Evolutionary conservation across 345 rosid species (phyloP).

Genomic region (Hirschfeldia incana): DNA sequence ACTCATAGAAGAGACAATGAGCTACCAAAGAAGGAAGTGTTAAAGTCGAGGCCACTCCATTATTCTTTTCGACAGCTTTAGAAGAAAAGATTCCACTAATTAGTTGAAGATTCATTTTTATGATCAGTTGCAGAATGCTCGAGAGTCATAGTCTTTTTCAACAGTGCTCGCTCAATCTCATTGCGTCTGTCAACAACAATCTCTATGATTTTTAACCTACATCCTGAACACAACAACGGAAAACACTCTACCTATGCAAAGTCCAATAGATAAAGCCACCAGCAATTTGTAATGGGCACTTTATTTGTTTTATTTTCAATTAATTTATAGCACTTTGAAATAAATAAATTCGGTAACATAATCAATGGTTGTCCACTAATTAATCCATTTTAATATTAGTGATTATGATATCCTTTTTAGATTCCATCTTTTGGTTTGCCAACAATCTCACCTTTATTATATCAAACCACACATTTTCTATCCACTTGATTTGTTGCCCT

Average conservation of each 20-base stretch:
- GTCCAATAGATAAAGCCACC: background rate
- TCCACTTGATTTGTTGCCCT: too few relatives aligned
- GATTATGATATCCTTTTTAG: constrained; percentile 26
- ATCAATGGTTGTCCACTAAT: constrained; percentile 40
- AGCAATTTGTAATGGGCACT: background rate
- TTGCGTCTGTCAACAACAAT: background rate
- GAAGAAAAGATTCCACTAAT: background rate
- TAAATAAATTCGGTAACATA: constrained; percentile 18
- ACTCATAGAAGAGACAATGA: background rate
- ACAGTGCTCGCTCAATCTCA: background rate
- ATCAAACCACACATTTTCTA: constrained; percentile 33
- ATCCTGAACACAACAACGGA: background rate
- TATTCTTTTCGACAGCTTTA: background rate
- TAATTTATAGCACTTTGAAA: background rate
- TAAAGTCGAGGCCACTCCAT: background rate
- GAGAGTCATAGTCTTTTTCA: background rate
- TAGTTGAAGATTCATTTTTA: background rate
- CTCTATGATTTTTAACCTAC: background rate
- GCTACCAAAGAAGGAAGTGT: background rate
- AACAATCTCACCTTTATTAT: constrained; percentile 25
- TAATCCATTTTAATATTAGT: constrained; percentile 14
- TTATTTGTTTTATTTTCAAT: background rate
- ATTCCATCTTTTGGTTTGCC: constrained; percentile 18
- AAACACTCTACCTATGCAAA: background rate
- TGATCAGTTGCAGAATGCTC: background rate